Percentiles rank a stretch among this genome's conserved stretches.
Conservation (phyloP, 108 stramenopile species). For the Ochromonas danica region DNA sequence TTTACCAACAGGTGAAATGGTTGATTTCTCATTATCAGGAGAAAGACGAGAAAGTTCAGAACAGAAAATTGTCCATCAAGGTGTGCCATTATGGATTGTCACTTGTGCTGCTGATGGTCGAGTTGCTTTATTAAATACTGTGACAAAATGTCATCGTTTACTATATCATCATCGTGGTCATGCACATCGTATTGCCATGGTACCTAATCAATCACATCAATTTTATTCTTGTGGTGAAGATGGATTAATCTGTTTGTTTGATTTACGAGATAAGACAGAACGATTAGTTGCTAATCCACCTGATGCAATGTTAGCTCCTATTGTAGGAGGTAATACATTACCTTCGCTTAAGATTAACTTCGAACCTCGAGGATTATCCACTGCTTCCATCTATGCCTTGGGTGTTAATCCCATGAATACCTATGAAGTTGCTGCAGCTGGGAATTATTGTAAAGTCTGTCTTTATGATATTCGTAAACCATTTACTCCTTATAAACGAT, state of each 20-base stretch:
- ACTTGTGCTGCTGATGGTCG: neutral
- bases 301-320: neutral
- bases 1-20: neutral
- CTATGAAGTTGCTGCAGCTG: neutral
- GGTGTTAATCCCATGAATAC: constrained; percentile 6
- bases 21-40: neutral
- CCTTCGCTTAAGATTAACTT: neutral
- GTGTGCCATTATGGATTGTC: too few relatives aligned
- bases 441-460: neutral
- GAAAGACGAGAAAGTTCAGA: neutral
- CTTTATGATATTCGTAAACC: neutral
- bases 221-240: constrained; percentile 6
- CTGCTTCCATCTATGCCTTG: neutral
- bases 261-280: neutral
- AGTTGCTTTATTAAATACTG: neutral
- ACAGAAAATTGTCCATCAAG: too few relatives aligned
- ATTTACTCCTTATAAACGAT: neutral
- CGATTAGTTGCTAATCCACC: neutral
- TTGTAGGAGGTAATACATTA: too few relatives aligned
- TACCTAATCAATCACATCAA: neutral
- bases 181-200: neutral
- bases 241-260: neutral
- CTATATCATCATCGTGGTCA: neutral
- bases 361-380: too few relatives aligned
- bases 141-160: neutral